Evolutionary conservation across 345 rosid species (phyloP).

Genomic region (Salix caprea): DNA sequence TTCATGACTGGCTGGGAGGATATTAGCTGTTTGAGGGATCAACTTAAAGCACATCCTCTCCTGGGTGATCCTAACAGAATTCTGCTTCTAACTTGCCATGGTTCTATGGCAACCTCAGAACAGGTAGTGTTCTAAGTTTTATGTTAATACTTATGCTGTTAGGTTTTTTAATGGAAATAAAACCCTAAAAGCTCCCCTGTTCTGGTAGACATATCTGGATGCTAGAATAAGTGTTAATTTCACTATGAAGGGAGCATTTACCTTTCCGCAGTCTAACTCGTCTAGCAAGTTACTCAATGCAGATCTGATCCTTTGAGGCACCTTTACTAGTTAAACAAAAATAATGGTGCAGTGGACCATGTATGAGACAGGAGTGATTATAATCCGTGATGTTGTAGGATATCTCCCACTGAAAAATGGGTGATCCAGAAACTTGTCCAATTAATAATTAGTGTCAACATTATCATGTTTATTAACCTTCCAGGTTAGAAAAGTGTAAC

Average conservation of each 20-base stretch:
- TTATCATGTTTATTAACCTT: background rate
- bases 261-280: background rate
- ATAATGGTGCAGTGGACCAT: background rate
- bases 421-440: background rate
- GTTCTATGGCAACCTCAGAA: constrained; percentile 98
- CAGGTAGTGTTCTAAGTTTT: constrained; percentile 44
- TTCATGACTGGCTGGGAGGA: constrained; percentile 99
- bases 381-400: background rate
- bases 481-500: background rate
- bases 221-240: background rate
- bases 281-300: background rate
- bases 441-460: background rate
- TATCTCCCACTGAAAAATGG: background rate
- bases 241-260: background rate
- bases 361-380: background rate
- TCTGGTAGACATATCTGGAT: background rate
- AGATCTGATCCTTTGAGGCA: background rate
- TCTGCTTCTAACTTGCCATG: constrained; percentile 81
- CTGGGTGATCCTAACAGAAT: constrained; percentile 96
- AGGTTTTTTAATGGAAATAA: background rate
- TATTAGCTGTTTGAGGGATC: constrained; percentile 85
- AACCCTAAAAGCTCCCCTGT: background rate
- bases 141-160: background rate
- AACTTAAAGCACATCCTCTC: constrained; percentile 95
- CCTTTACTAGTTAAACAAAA: background rate